Percentiles rank a stretch among this genome's conserved stretches.
Evolutionary conservation across 257 asterid genomes (phyloP).

Genomic region (Lycium barbarum): DNA sequence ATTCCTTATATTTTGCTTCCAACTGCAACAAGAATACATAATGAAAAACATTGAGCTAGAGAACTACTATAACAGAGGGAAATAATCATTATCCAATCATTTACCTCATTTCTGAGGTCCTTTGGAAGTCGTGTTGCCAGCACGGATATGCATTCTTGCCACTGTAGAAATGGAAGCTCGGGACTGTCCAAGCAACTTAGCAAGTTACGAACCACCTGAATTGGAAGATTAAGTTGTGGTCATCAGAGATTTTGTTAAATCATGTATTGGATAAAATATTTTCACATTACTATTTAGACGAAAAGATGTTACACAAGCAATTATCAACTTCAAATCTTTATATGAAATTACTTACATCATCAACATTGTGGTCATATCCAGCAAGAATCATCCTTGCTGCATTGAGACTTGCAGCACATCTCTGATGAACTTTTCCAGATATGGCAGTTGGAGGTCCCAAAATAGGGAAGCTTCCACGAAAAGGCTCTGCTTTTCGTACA

Average conservation of each 20-base stretch:
- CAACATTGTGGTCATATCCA: conserved; percentile 95
- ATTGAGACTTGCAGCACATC: conserved; percentile 94
- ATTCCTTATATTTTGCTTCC: conserved; percentile 80
- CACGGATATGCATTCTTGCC: conserved; percentile 99
- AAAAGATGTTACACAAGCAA: neutral
- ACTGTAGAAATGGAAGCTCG: conserved; percentile 97
- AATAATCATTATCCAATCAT: conserved; percentile 33
- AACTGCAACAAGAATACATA: conserved; percentile 52
- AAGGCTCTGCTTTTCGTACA: conserved; percentile 97
- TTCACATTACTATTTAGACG: neutral
- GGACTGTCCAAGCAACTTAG: conserved; percentile 98
- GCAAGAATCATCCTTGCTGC: conserved; percentile 98
- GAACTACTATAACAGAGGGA: conserved; percentile 6
- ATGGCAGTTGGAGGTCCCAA: conserved; percentile 97
- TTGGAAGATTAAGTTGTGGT: conserved; percentile 34
- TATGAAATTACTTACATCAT: conserved; percentile 62
- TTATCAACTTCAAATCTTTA: neutral
- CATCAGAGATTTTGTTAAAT: conserved; percentile 25
- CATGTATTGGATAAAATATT: neutral
- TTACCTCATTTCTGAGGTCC: conserved; percentile 86
- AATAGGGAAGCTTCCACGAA: conserved; percentile 84
- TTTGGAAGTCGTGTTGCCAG: conserved; percentile 93
- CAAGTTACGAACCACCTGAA: conserved; percentile 93
- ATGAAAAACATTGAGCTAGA: neutral
- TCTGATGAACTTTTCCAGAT: conserved; percentile 96